phyloP scores from a whole-genome alignment of 2,329 filamentous ascomycete genomes.

The Neofusicoccum cordaticola region DNA sequence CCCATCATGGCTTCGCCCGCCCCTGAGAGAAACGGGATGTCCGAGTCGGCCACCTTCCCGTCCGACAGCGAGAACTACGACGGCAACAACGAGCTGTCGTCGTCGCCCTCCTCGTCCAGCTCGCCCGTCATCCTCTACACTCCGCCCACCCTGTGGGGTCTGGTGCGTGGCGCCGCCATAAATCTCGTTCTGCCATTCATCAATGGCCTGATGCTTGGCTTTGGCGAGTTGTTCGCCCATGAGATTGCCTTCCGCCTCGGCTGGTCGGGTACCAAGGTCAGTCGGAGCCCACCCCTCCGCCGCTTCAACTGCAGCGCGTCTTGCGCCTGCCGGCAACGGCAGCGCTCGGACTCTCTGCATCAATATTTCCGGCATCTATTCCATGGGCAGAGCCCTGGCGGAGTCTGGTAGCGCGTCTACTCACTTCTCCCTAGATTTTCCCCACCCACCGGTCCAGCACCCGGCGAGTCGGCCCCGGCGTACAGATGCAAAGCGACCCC shows the following conservation, averaged over 20 bases:
- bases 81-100: constrained; percentile 57
- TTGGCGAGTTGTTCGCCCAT: constrained; percentile 94
- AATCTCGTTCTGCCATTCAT: constrained; percentile 94
- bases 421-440: constrained; percentile 49
- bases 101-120: constrained; percentile 60
- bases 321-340: neutral
- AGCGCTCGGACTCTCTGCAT: neutral
- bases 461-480: constrained; percentile 72
- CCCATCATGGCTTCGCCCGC: constrained; percentile 16
- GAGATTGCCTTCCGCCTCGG: constrained; percentile 90
- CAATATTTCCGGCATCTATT: neutral
- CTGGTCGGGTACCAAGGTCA: constrained; percentile 89
- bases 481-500: constrained; percentile 72
- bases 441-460: constrained; percentile 58
- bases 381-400: no score
- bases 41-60: constrained; percentile 71
- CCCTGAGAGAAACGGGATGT: constrained; percentile 41
- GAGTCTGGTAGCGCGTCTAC: neutral
- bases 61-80: constrained; percentile 85
- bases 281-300: neutral
- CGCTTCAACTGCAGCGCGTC: neutral
- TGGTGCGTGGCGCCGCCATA: constrained; percentile 86
- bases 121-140: constrained; percentile 80
- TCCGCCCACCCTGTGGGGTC: constrained; percentile 80
- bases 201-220: constrained; percentile 97